Base-by-base conservation (phyloP, 768 basidiomycete species). In the Mycena albidolilacea region DNA sequence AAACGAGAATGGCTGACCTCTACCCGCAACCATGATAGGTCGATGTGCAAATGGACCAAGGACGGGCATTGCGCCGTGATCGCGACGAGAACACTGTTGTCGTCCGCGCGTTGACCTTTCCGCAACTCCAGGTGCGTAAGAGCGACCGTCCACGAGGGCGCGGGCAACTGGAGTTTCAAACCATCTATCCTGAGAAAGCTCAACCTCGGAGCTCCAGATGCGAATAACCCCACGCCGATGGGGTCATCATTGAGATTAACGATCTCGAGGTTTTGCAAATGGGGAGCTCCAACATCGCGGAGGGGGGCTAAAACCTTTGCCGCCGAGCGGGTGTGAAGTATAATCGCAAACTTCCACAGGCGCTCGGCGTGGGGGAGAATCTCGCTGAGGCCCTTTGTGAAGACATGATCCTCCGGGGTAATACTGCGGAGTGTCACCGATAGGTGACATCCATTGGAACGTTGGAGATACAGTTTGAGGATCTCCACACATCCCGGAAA, bases 31-130 rank as follows among this genome's bases (percentile, higher is more conserved):
- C 30, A 57, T 4, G 11, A 15, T 9, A 48, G 4, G 43, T 68
- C 58, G 58, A 68, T 14, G 46, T 60, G 46, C 30, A 68, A 41
- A 52, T 68, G 48, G 19, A 30, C 35, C 37, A 68, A 52, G 3
- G 39, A 60, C 8, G 35, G 43, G 15, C 43, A 60, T 12, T 38
- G 67, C 14, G 58, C 17, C 1, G 35, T 11, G 6, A 44, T 38
- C 5, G 35, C 5, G 12, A 68, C 21, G 19, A 15, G n/a, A 14
- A 67, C 10, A n/a, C 5, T 7, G 15, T 35, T 8, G 61, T 21
- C 23, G 8, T n/a, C 8, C n/a, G 50, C 50, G 7, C 5, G 1
- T 11, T 52, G 19, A n/a, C 50, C 8, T 30, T 30, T 30, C 23
- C 41, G 12, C 6, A 70, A 17, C 19, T 70, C 69, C 2, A 70